Base-by-base conservation (phyloP, 495 filamentous ascomycete species). In the Clohesyomyces aquaticus region DNA sequence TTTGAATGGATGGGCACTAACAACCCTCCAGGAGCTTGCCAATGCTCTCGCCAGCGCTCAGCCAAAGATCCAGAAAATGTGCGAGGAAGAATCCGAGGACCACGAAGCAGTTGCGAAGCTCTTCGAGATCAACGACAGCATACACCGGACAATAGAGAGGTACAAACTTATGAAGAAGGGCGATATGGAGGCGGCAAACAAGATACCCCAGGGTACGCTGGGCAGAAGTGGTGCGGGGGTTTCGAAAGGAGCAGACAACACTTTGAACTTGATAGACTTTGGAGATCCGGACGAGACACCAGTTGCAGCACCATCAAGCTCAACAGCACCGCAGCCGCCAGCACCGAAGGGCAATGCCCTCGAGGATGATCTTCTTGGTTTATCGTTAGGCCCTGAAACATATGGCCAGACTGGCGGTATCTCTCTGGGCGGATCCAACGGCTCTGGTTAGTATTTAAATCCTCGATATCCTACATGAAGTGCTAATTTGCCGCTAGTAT, bases 31-130 rank as follows among this genome's bases (percentile, higher is more conserved):
- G 82, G 94, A 98, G 78, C 85, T 98, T 52, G 91, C 91, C n/a
- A 88, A 87, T 69, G 87, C 94, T 3, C 79, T 98, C 28, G 90
- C 90, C 73, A 96, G 90, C 67, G 95, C 94, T 11, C 95, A 98
- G 55, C 95, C 94, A 0, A 98, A 98, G 78, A 98, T 98, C 58
- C 92, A 96, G 71, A 96, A 88, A 77, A 98, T 98, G 93, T 96
- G 95, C 73, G 95, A 98, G 73, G 94, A 98, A 71, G 94, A 98
- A 72, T 96, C 91, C 14, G 94, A 98, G 42, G 94, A 98, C 71
- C 84, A 90, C 49, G 95, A 97, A 76, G 94, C 94, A 16, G 94
- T 98, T 10, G 89, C 90, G 46, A 97, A 98, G 77, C 77, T 98
- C 25, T 80, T 98, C 41, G 91, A 98, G 74, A 96, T 98, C 65